Evolutionary conservation across 2,329 filamentous ascomycete genomes (phyloP).

Genomic region (Xylaria sp.): DNA sequence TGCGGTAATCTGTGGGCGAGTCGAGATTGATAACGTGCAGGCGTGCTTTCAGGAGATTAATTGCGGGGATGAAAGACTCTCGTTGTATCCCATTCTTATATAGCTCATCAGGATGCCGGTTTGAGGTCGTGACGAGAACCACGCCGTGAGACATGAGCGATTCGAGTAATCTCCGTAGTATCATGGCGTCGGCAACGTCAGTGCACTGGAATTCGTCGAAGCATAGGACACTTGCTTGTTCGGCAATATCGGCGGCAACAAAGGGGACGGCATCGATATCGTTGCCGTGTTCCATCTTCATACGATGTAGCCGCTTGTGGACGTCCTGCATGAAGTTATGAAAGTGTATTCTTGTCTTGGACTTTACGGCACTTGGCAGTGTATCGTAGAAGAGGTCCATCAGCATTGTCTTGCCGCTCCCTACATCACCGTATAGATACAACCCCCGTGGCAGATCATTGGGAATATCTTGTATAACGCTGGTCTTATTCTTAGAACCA

Average conservation of each 20-base stretch:
- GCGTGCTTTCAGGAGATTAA: conserved; percentile 85
- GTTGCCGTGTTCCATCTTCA: conserved; percentile 89
- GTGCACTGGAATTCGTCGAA: conserved; percentile 99
- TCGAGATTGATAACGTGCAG: conserved; percentile 94
- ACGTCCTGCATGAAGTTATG: conserved; percentile 99
- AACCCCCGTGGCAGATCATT: conserved; percentile 84
- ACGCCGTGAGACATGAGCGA: conserved; percentile 96
- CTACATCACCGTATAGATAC: conserved; percentile 96
- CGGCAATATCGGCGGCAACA: conserved; percentile 92
- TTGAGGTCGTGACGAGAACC: conserved; percentile 94
- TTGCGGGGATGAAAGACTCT: conserved; percentile 94
- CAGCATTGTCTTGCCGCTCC: conserved; percentile 98
- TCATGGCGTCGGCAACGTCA: conserved; percentile 99
- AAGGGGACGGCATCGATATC: conserved; percentile 92
- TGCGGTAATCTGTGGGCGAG: conserved; percentile 95
- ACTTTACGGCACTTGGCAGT: conserved; percentile 78
- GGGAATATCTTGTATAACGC: conserved; percentile 66
- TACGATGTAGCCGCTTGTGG: conserved; percentile 86
- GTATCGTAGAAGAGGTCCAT: conserved; percentile 99
- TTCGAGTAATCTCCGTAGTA: conserved; percentile 86
- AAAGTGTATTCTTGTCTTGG: conserved; percentile 95
- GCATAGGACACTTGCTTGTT: conserved; percentile 85
- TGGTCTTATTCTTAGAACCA: conserved; percentile 56
- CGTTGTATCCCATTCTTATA: conserved; percentile 99
- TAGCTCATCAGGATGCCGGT: conserved; percentile 93